These are phyloP conservation scores for Suhomyces wounanorum DNA, from an alignment of 1,139 yeast species.

Conservation along the genomic window DNA sequence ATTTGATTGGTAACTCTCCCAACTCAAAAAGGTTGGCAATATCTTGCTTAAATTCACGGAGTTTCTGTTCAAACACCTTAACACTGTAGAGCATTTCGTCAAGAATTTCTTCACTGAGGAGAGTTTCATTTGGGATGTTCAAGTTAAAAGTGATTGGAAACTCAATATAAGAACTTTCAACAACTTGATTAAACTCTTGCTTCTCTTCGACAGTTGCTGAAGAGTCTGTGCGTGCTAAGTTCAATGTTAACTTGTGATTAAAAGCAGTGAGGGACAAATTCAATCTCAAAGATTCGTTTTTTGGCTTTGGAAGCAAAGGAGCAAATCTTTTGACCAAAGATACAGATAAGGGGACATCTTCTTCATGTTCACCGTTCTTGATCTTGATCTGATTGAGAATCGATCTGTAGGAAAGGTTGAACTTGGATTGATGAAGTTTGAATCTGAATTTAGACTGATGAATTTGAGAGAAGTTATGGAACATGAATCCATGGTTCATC, in stretches of 20 bases:
- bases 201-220: slow-evolving; percentile 26
- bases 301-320: slow-evolving; percentile 9
- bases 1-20: slow-evolving; percentile 54
- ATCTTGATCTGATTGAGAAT: slow-evolving; percentile 18
- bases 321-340: slow-evolving; percentile 1
- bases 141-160: slow-evolving; percentile 45
- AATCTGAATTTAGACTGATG: slow-evolving; percentile 24
- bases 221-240: slow-evolving; percentile 38
- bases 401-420: slow-evolving; percentile 24
- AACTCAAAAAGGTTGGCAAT: slow-evolving; percentile 43
- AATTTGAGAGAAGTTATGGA: slow-evolving; percentile 29
- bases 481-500: slow-evolving; percentile 23
- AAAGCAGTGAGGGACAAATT: slow-evolving; percentile 36
- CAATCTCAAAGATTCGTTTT: slow-evolving; percentile 12
- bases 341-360: neutral
- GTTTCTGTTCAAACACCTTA: slow-evolving; percentile 33
- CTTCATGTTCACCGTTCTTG: slow-evolving; percentile 4
- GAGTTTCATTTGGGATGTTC: slow-evolving; percentile 50
- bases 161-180: slow-evolving; percentile 53
- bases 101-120: slow-evolving; percentile 50
- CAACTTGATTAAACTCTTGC: slow-evolving; percentile 13
- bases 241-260: slow-evolving; percentile 40
- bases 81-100: slow-evolving; percentile 41
- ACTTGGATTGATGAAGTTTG: slow-evolving; percentile 24
- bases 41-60: slow-evolving; percentile 38